These are phyloP conservation scores for Trichoderma sp. DNA, from an alignment of 2,329 filamentous ascomycete species.

Conservation along the genomic window DNA sequence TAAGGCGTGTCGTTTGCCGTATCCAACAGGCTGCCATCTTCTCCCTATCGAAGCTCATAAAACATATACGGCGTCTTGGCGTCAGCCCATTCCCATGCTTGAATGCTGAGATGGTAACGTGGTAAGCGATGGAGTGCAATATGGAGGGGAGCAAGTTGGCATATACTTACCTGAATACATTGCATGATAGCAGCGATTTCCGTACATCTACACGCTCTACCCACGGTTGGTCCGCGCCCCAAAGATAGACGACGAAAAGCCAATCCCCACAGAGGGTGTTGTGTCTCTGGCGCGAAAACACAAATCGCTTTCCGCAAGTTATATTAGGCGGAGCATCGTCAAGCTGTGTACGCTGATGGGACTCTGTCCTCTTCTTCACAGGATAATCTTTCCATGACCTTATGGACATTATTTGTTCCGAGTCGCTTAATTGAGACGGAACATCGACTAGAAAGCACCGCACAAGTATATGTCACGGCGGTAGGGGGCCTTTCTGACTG, in stretches of 20 bases:
- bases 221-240: not conserved
- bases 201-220: not conserved
- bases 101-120: too few relatives aligned
- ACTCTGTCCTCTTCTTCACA: not conserved
- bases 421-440: not conserved
- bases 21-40: not conserved
- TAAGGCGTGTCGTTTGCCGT: not conserved
- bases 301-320: not conserved
- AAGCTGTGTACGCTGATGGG: not conserved
- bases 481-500: conserved; percentile 4
- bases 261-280: not conserved
- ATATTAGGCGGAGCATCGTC: not conserved
- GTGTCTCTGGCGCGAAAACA: not conserved
- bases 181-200: not conserved
- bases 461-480: conserved; percentile 9
- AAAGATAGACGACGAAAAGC: conserved; percentile 8
- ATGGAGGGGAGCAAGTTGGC: not conserved
- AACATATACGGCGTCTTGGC: not conserved
- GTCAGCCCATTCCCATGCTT: conserved; percentile 6
- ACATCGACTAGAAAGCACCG: not conserved
- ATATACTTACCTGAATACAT: not conserved
- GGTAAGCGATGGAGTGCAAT: too few relatives aligned
- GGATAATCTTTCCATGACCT: not conserved
- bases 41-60: not conserved
- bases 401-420: not conserved